Evolutionary conservation across 2,329 filamentous ascomycete species (phyloP), one percentile per base, ranked within the genome.

Genomic region (Phoma sp.): DNA sequence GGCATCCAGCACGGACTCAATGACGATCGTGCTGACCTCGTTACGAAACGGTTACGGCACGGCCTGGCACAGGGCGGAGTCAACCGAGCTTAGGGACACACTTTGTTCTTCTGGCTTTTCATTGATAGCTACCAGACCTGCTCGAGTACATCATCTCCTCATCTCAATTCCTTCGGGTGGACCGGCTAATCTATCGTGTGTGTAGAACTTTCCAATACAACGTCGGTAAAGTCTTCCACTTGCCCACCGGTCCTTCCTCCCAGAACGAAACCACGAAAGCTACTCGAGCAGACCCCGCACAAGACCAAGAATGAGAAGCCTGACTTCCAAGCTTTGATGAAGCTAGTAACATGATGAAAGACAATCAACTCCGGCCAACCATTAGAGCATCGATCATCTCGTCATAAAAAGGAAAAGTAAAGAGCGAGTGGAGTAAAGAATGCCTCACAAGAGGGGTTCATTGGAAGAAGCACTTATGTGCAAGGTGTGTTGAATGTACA

Each of bases 41-140:
- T 64, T 65, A 67, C 64, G 64, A 61, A 67, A 65, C 62, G 55
- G 51, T 62, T 57, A 57, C 61, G 62, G 61, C 60, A 64, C 36
- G 46, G 37, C 46, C 45, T 48, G 46, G 37, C 21, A 48, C 57
- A 53, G 61, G 59, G 57, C 57, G 56, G 56, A 60, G 56, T 55
- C 60, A 61, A 65, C 51, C 51, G 62, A 57, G 55, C 56, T 57
- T 57, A 58, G 53, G 51, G 56, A 63, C 61, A 39, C 49, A 58
- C 56, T 59, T 55, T 56, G 53, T 50, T 53, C 57, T 51, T 54
- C 53, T 56, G 53, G 51, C 56, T 49, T 63, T 64, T 56, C 53
- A 62, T 62, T 61, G 48, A 66, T 66, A 62, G 52, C 45, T 59
- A 59, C 49, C 57, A 52, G 34, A 53, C 50, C 58, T 64, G 58